Base-by-base conservation (phyloP, 495 filamentous ascomycete genomes). In the Lindgomyces ingoldianus region DNA sequence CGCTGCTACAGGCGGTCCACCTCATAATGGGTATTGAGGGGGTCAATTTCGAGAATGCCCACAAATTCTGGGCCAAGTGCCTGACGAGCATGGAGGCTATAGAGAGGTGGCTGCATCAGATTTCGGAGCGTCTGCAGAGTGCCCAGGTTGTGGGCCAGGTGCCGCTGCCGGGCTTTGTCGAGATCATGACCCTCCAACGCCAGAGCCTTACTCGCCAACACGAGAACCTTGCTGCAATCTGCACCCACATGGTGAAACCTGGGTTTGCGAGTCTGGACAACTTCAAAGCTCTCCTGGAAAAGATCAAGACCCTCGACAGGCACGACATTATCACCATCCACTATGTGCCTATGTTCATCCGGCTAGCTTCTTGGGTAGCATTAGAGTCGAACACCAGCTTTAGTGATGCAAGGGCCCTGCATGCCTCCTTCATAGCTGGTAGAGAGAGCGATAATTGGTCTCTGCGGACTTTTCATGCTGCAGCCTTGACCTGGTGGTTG, bases 151-250 rank as follows among this genome's bases (percentile, higher is more conserved):
- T 96, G 2, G 87, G 88, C 4, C 80, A 86, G 62, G 74, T 74
- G 16, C 79, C 81, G 22, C 74, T 83, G 44, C 75, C 77, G 9
- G 85, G 91, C 53, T 70, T 85, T 2, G 79, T 81, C 57, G 91
- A 96, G 69, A 85, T 85, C 3, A 80, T 91, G 30, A 85, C 89
- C 58, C 84, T 88, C 67, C 87, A 95, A 69, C 83, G 87, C 33
- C 70, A 76, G 22, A 91, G 87, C 66, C 80, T 98, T 27, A 82
- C 83, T 16, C 83, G 89, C 70, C 93, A 98, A 74, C 95, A 98
- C 72, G 93, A 97, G 73, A 84, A 86, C 8, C 81, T 99, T n/a
- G 85, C 86, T 0, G 82, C 87, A 9, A 87, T 93, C 48, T 71
- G 93, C 21, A 87, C 83, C 62, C 84, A 89, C 68, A 81, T 96